A percentile compares a stretch with the other conserved stretches of the same genome.
Evolutionary conservation across 1,284 basidiomycete genomes (phyloP).

Genomic region (Cutaneotrichosporon sp.): DNA sequence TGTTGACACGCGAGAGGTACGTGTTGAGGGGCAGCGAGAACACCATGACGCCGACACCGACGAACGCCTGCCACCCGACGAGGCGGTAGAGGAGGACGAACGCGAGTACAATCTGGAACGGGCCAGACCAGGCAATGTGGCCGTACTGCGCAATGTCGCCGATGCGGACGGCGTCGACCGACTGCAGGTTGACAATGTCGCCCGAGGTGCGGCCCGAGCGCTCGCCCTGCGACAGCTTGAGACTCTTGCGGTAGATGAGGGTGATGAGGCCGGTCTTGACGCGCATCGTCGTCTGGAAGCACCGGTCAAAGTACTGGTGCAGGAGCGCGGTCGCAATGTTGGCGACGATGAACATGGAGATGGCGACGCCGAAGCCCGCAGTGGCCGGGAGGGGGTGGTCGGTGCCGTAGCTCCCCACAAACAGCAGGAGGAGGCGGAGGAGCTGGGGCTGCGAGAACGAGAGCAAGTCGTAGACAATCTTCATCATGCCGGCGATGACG

Average conservation of each 20-base stretch:
- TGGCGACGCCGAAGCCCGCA: slow-evolving; percentile 73
- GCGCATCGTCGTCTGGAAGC: slow-evolving; percentile 70
- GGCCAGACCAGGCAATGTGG: slow-evolving; percentile 57
- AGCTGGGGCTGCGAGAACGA: slow-evolving; percentile 89
- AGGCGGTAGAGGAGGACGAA: slow-evolving; percentile 87
- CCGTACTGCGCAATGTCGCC: slow-evolving; percentile 84
- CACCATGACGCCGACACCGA: slow-evolving; percentile 90
- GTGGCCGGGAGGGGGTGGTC: slow-evolving; percentile 42
- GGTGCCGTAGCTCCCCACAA: slow-evolving; percentile 69
- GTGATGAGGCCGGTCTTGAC: slow-evolving; percentile 84
- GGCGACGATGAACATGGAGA: slow-evolving; percentile 76
- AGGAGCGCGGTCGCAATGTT: slow-evolving; percentile 77
- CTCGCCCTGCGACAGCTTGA: slow-evolving; percentile 82
- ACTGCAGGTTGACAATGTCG: slow-evolving; percentile 93
- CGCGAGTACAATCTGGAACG: slow-evolving; percentile 71
- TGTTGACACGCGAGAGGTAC: slow-evolving; percentile 70
- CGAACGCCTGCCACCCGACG: slow-evolving; percentile 88
- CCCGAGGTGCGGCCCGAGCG: slow-evolving; percentile 72
- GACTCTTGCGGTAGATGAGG: slow-evolving; percentile 80
- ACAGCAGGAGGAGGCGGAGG: slow-evolving; percentile 74
- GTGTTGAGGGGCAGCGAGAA: slow-evolving; percentile 76
- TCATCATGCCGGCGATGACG: slow-evolving; percentile 66
- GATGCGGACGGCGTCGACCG: slow-evolving; percentile 74
- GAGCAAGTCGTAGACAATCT: slow-evolving; percentile 75
- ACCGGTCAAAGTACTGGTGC: slow-evolving; percentile 70